Evolutionary conservation across 2,329 filamentous ascomycete species (phyloP).

Genomic region (Colletotrichum gigasporum): DNA sequence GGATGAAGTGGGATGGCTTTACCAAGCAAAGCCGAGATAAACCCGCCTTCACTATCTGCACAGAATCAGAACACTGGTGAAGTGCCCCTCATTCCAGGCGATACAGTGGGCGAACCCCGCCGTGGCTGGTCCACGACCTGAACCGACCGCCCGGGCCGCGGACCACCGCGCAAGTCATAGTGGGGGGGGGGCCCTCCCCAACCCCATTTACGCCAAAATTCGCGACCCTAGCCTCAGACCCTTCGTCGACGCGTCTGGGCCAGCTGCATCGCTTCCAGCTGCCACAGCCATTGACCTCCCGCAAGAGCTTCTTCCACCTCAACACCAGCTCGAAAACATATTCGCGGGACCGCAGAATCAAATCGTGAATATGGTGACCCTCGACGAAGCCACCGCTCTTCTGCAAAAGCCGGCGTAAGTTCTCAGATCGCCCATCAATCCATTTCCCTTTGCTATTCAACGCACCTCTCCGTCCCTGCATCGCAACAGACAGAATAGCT

Average conservation of each 20-base stretch:
- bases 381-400: constrained; percentile 54
- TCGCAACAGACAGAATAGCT: background rate
- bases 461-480: background rate
- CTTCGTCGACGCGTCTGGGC: constrained; percentile 27
- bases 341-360: background rate
- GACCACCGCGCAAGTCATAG: constrained; percentile 7
- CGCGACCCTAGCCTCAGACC: constrained; percentile 36
- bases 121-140: constrained; percentile 2
- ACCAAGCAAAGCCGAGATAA: background rate
- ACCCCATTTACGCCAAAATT: constrained; percentile 44
- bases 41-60: background rate
- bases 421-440: background rate
- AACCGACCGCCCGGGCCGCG: constrained; percentile 19
- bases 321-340: background rate
- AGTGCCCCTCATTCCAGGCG: constrained; percentile 9
- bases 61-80: background rate
- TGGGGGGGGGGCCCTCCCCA: background rate
- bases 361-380: constrained; percentile 48
- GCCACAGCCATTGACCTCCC: constrained; percentile 7
- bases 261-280: background rate
- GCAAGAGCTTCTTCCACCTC: background rate
- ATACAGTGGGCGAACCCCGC: constrained; percentile 2
- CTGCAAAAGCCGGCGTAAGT: constrained; percentile 61
- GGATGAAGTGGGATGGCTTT: constrained; percentile 5
- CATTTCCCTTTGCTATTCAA: background rate